A percentile compares a stretch with the other conserved stretches of the same genome.
phyloP scores from a whole-genome alignment of 345 rosid genomes.

The Eucalyptus marginata region DNA sequence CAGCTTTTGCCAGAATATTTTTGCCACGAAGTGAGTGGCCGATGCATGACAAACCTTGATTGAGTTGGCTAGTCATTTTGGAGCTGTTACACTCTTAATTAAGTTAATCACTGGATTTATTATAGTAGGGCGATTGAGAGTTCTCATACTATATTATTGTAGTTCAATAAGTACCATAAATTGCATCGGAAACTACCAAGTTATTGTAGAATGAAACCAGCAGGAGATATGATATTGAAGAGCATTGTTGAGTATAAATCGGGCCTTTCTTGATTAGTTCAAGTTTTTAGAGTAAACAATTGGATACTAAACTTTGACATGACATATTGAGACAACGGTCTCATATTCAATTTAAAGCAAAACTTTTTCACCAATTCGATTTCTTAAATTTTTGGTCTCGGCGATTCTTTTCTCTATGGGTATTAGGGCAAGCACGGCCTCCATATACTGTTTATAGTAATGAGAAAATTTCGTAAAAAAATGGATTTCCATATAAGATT shows the following conservation, averaged over 20 bases:
- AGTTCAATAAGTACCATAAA: not conserved
- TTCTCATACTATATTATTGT: not conserved
- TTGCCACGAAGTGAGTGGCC: not conserved
- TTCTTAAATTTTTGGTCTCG: not conserved
- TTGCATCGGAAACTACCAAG: not conserved
- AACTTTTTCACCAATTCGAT: not conserved
- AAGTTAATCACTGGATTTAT: not conserved
- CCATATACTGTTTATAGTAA: not conserved
- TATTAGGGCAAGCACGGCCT: not conserved
- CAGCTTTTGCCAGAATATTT: not conserved
- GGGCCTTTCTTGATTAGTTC: not conserved
- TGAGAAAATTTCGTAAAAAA: not conserved
- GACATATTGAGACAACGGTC: not conserved
- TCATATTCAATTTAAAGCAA: not conserved
- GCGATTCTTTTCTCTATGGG: not conserved
- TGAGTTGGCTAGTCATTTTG: not conserved
- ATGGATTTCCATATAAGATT: not conserved
- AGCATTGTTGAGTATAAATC: not conserved
- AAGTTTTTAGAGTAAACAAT: not conserved
- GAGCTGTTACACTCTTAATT: not conserved
- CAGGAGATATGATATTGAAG: not conserved
- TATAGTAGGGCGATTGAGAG: not conserved
- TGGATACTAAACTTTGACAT: not conserved
- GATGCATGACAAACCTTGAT: not conserved
- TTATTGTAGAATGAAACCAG: not conserved